Evolutionary conservation across 1,284 basidiomycete species (phyloP), one percentile per base, ranked within the genome.

Genomic region (Austroboletus olivaceoglutinosus): DNA sequence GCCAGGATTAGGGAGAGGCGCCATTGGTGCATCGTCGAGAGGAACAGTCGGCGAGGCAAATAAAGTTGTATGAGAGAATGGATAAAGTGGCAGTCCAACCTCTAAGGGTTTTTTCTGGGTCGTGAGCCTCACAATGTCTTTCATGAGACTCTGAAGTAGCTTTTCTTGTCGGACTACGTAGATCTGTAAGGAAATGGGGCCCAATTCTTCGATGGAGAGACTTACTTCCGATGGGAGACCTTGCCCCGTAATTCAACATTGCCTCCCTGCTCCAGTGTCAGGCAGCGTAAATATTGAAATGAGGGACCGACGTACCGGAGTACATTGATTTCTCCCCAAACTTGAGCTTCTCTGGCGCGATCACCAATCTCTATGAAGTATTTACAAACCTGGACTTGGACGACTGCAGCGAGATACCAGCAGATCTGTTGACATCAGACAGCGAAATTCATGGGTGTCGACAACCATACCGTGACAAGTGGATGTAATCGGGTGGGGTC

Each of bases 391-490:
- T 91, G 89, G 37, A 91, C 81, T 62, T 89, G 85, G 10, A 91
- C 86, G 5, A 88, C 88, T 22, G 89, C 89, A 6, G 89, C 89
- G 18, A 91, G 78, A 67, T 91, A 91, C 89, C 89, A 91, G 63
- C 89, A 90, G 45, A 91, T 90, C 89, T 91, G 57, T n/a, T 21
- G 53, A 62, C 50, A 51, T 54, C 44, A 51, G 58, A 39, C 6
- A 15, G 44, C 53, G 58, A 50, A 53, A 33, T 27, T 18, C 4
- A 34, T 43, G 23, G 12, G 58, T 29, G 38, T 52, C 41, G 34
- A 48, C 7, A 43, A 47, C 11, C 86, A 53, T 63, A 90, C 89
- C 56, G 84, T 84, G 18, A 85, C 84, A 61, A 89, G 89, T 12
- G 89, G 89, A 69, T 91, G 89, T 43, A 91, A 64, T 44, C 86